Evolutionary conservation across 345 rosid species (phyloP).

Genomic region (Bretschneidera sinensis): DNA sequence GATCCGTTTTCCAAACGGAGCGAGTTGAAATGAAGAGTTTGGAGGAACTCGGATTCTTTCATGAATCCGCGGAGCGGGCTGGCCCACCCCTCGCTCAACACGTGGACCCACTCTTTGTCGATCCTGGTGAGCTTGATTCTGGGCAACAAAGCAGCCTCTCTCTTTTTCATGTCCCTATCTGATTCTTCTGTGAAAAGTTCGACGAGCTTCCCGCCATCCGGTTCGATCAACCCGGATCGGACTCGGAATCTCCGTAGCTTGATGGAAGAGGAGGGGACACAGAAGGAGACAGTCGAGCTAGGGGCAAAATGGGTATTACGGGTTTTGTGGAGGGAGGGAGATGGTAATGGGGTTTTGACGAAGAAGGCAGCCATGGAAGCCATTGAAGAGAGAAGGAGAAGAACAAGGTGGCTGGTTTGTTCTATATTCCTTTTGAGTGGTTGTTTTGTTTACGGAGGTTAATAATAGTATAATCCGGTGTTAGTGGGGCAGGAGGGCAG

Average conservation of each 20-base stretch:
- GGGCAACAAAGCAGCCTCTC: slow-evolving; percentile 61
- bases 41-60: slow-evolving; percentile 99
- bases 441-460: no score
- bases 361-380: slow-evolving; percentile 56
- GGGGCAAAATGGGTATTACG: slow-evolving; percentile 33
- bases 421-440: background rate
- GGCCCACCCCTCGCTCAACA: slow-evolving; percentile 99
- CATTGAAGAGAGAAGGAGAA: slow-evolving; percentile 30
- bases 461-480: no score
- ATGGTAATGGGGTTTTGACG: slow-evolving; percentile 29
- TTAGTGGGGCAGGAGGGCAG: slow-evolving; percentile 7
- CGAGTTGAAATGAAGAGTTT: slow-evolving; percentile 99
- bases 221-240: slow-evolving; percentile 62
- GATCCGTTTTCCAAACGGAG: slow-evolving; percentile 89
- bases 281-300: slow-evolving; percentile 22
- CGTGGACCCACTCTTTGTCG: slow-evolving; percentile 91
- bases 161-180: slow-evolving; percentile 39
- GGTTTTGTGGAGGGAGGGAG: slow-evolving; percentile 42
- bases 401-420: slow-evolving; percentile 5
- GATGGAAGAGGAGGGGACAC: slow-evolving; percentile 20
- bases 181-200: slow-evolving; percentile 65
- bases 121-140: slow-evolving; percentile 61
- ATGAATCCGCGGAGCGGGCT: slow-evolving; percentile 95
- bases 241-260: slow-evolving; percentile 19
- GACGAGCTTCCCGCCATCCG: slow-evolving; percentile 85